A percentile compares a stretch with the other conserved stretches of the same genome.
These are phyloP conservation scores for Quercus bicolor DNA, from an alignment of 306 rosid genomes.

Conservation along the genomic window DNA sequence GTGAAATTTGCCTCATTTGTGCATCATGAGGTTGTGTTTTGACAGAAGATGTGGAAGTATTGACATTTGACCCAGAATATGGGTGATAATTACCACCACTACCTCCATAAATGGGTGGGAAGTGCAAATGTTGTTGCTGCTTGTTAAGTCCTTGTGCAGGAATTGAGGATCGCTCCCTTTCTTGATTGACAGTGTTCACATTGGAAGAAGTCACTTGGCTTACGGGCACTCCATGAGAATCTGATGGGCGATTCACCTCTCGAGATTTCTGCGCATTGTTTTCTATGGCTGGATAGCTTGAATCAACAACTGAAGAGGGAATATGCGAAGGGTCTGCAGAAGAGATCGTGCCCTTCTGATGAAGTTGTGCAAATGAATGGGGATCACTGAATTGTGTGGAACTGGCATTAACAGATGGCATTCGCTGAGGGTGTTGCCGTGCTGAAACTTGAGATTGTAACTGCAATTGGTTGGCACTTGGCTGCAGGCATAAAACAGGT, in stretches of 20 bases:
- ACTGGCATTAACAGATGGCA: slow-evolving; percentile 52
- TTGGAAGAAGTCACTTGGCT: slow-evolving; percentile 54
- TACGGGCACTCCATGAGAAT: slow-evolving; percentile 46
- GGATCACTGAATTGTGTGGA: slow-evolving; percentile 61
- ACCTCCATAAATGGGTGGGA: slow-evolving; percentile 63
- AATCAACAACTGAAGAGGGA: slow-evolving; percentile 44
- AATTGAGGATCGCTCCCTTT: slow-evolving; percentile 54
- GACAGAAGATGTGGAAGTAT: slow-evolving; percentile 47
- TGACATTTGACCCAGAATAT: slow-evolving; percentile 57
- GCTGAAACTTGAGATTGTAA: slow-evolving; percentile 42
- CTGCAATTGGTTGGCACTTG: slow-evolving; percentile 22
- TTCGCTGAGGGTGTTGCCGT: slow-evolving; percentile 60
- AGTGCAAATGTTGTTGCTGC: slow-evolving; percentile 66
- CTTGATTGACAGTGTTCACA: slow-evolving; percentile 51
- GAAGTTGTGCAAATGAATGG: slow-evolving; percentile 63
- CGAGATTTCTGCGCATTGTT: slow-evolving; percentile 45
- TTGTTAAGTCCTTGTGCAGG: slow-evolving; percentile 59
- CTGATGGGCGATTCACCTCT: slow-evolving; percentile 47
- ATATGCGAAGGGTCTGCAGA: slow-evolving; percentile 54
- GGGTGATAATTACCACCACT: slow-evolving; percentile 54
- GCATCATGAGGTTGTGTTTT: slow-evolving; percentile 66
- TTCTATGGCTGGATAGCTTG: slow-evolving; percentile 41
- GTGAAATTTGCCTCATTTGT: slow-evolving; percentile 62
- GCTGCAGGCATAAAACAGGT: neutral
- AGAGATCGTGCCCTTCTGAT: slow-evolving; percentile 62